Evolutionary conservation across 129 eudicot genomes (phyloP).

Genomic region (Pittosporum tobira): DNA sequence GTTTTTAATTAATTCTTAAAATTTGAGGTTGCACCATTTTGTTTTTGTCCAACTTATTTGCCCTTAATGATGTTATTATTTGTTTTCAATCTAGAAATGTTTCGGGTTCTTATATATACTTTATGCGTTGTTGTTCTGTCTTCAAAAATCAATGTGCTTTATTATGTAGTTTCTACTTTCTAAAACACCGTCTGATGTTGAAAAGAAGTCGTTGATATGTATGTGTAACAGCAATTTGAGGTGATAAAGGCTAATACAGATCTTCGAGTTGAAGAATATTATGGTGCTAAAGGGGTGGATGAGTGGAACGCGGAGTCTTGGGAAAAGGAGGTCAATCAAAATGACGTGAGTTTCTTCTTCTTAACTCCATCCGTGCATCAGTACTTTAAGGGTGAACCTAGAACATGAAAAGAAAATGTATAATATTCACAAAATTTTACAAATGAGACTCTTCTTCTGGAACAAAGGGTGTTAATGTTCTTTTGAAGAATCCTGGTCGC

Average conservation of each 20-base stretch:
- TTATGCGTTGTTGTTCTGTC: not conserved
- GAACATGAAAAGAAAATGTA: no score
- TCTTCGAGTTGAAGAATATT: slow-evolving; percentile 51
- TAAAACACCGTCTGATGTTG: not conserved
- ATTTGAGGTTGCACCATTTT: not conserved
- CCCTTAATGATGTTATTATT: not conserved
- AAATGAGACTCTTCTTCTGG: no score
- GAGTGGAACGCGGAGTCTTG: slow-evolving; percentile 50
- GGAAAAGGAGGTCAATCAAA: slow-evolving; percentile 44
- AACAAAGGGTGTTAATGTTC: no score
- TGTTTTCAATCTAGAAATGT: not conserved
- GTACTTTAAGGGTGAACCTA: no score
- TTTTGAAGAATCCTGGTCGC: no score
- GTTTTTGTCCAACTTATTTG: not conserved
- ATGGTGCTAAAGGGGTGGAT: slow-evolving; percentile 62
- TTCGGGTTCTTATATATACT: not conserved
- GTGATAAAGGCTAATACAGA: slow-evolving; percentile 41
- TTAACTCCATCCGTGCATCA: not conserved
- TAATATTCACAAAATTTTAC: no score
- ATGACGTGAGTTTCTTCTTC: slow-evolving; percentile 41
- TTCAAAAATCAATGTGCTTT: not conserved
- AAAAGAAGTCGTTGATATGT: not conserved
- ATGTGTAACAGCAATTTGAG: slow-evolving; percentile 49
- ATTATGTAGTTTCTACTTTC: not conserved
- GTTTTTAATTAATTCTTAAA: not conserved